Evolutionary conservation across 2,329 filamentous ascomycete genomes (phyloP), one percentile per base, ranked within the genome.

Genomic region (Nothophoma quercina): DNA sequence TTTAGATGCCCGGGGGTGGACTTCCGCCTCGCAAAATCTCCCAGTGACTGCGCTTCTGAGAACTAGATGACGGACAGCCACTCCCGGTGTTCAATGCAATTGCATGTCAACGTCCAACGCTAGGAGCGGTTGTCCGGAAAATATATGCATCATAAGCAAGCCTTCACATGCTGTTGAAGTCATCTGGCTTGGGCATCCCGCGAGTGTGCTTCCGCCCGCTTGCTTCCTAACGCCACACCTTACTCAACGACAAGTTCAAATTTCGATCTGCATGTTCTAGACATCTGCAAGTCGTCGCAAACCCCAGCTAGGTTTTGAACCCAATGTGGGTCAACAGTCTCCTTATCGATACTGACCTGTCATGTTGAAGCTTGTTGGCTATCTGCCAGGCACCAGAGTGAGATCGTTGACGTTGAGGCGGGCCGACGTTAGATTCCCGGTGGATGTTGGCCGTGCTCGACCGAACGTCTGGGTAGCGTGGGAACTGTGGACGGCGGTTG

Each of bases 211-310:
- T 35, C 32, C 33, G 23, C 32, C 49, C 47, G 50, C 43, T 43
- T 22, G 43, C 43, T 26, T 28, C 21, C n/a, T 25, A 39, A 18
- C 39, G 50, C 50, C 50, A 41, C 38, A 53, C 50, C 28, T 29
- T 34, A 38, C 49, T 46, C 49, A 41, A 48, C 50, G 50, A 43
- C 44, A 22, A 34, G 34, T 29, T 21, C 29, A 38, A 30, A 52
- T 45, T 45, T 28, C 29, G 51, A 55, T 55, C 51, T 35, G 23
- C 51, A 22, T 29, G 45, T 55, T 55, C 51, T 50, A 50, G 51
- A 55, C 51, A 45, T 6, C 23, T 53, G 44, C 50, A 43, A 32
- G 44, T 53, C 18, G 33, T 53, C 50, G 29, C 44, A 44, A 48
- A 22, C 26, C 15, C 38, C 28, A 43, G 44, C 39, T 45, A 55